These are phyloP conservation scores for Chytridiales sp. DNA, from an alignment of 371 early-diverging fungal species.

Conservation along the genomic window DNA sequence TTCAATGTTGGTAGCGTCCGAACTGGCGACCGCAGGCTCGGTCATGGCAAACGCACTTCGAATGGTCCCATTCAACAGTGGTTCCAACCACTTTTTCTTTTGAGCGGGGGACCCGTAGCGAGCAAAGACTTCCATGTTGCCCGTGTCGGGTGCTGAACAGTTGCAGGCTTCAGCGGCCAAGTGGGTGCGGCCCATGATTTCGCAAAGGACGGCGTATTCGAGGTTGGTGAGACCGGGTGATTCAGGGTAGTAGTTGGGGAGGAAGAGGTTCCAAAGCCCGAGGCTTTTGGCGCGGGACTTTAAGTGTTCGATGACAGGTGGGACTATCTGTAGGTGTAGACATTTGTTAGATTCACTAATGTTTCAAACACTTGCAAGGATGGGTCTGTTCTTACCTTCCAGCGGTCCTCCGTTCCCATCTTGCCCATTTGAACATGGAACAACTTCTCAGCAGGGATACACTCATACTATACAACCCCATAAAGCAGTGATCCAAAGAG, in stretches of 20 bases:
- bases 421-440: constrained; percentile 72
- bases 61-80: constrained; percentile 83
- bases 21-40: constrained; percentile 88
- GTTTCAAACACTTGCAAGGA: background rate
- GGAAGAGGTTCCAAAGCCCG: constrained; percentile 95
- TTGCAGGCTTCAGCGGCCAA: constrained; percentile 89
- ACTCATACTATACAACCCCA: constrained; percentile 78
- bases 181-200: constrained; percentile 77
- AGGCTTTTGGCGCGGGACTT: constrained; percentile 82
- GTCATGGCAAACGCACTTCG: constrained; percentile 98
- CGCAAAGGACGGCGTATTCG: constrained; percentile 90
- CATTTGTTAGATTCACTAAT: background rate
- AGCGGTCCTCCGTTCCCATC: constrained; percentile 65
- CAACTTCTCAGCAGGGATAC: constrained; percentile 87
- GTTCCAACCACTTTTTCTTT: constrained; percentile 80
- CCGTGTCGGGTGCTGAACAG: constrained; percentile 96
- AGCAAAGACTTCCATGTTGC: constrained; percentile 98
- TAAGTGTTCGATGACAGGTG: constrained; percentile 82
- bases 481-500: too few relatives aligned
- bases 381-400: constrained; percentile 61
- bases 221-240: constrained; percentile 90
- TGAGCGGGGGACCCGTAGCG: constrained; percentile 89
- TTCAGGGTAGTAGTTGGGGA: constrained; percentile 65
- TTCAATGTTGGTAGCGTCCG: constrained; percentile 95
- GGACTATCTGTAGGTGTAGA: constrained; percentile 53